A percentile compares a stretch with the other conserved stretches of the same genome.
Evolutionary conservation across 441 rosid genomes (phyloP).

Genomic region (Arabidopsis lyrata): DNA sequence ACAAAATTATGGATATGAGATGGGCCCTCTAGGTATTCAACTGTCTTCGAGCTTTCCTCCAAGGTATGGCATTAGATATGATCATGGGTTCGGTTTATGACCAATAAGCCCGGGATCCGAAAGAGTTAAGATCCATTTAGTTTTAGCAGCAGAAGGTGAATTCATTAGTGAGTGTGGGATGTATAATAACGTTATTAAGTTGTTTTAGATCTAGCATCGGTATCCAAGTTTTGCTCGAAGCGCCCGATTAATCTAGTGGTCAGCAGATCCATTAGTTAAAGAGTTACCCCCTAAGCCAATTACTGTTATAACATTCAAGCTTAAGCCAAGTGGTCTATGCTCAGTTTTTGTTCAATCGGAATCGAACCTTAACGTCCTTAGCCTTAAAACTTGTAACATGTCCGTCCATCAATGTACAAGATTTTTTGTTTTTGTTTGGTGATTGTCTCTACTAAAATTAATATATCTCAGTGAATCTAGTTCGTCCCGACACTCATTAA

Average conservation of each 20-base stretch:
- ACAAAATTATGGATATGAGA: constrained; percentile 45
- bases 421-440: neutral
- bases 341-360: neutral
- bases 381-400: too few relatives aligned
- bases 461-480: too few relatives aligned
- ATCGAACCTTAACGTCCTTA: neutral
- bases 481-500: too few relatives aligned
- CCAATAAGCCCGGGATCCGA: constrained; percentile 47
- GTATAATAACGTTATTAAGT: neutral
- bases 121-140: constrained; percentile 20
- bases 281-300: neutral
- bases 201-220: neutral
- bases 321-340: neutral
- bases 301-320: neutral
- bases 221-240: neutral
- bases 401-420: constrained; percentile 13
- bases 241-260: neutral
- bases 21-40: constrained; percentile 61
- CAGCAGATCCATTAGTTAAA: neutral
- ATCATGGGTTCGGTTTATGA: constrained; percentile 36
- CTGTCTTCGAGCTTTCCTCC: constrained; percentile 66
- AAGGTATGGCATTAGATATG: constrained; percentile 54
- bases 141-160: constrained; percentile 51
- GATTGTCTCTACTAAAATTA: too few relatives aligned
- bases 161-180: constrained; percentile 22